A percentile compares a stretch with the other conserved stretches of the same genome.
phyloP scores from a whole-genome alignment of 2,329 filamentous ascomycete species.

The Colletotrichum godetiae region DNA sequence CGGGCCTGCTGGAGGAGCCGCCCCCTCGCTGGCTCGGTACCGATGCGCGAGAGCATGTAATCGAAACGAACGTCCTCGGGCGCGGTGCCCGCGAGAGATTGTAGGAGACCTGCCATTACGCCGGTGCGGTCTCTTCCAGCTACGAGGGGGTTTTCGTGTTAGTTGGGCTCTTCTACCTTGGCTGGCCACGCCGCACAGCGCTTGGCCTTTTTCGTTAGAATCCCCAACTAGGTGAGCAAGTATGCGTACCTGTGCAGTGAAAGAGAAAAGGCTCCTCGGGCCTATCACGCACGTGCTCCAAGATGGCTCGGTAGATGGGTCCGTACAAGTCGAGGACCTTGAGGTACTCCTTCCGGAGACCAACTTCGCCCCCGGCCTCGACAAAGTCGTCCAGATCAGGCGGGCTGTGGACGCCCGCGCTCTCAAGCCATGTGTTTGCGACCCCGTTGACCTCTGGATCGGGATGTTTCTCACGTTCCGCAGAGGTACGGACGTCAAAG shows the following conservation, averaged over 20 bases:
- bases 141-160: constrained; percentile 39
- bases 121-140: constrained; percentile 67
- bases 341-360: constrained; percentile 60
- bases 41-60: constrained; percentile 66
- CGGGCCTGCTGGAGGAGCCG: constrained; percentile 57
- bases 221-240: not conserved
- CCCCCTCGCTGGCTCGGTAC: constrained; percentile 61
- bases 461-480: constrained; percentile 55
- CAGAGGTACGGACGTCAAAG: constrained; percentile 62
- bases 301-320: constrained; percentile 54
- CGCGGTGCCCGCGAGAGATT: constrained; percentile 59
- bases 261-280: constrained; percentile 59
- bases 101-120: constrained; percentile 61
- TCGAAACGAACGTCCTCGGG: constrained; percentile 57
- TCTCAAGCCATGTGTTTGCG: constrained; percentile 57
- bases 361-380: constrained; percentile 55
- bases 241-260: constrained; percentile 64
- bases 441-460: constrained; percentile 57
- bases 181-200: not conserved
- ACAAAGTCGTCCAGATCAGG: constrained; percentile 55
- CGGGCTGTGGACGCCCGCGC: constrained; percentile 47
- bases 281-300: constrained; percentile 60
- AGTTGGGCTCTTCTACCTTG: not conserved
- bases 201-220: too few relatives aligned
- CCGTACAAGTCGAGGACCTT: constrained; percentile 56